Conservation (phyloP, 75 land plant species). For the Adiantum capillusveneris region DNA sequence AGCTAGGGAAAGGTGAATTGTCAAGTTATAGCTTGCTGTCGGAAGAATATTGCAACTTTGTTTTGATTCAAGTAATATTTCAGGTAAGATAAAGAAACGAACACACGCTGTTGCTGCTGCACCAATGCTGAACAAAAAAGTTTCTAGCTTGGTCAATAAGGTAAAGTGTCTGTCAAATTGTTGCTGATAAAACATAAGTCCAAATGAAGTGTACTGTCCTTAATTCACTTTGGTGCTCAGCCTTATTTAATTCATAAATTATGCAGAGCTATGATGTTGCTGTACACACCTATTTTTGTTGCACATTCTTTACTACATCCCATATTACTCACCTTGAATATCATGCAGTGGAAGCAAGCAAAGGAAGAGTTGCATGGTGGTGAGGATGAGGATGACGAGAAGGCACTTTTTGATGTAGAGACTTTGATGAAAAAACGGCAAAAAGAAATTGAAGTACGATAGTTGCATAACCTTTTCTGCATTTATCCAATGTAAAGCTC, state of each 20-base stretch:
- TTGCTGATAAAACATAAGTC: no score
- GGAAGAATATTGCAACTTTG: no score
- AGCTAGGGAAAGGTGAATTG: background rate
- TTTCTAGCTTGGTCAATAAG: constrained; percentile 83
- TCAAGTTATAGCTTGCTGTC: no score
- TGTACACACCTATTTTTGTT: background rate
- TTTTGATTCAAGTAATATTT: no score
- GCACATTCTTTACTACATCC: no score
- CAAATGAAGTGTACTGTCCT: no score
- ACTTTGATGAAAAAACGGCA: constrained; percentile 67
- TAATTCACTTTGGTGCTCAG: background rate
- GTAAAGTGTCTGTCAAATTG: constrained; percentile 20
- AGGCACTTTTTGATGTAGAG: constrained; percentile 53
- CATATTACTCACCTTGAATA: no score
- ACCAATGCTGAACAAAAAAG: constrained; percentile 73
- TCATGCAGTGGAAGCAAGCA: constrained; percentile 85
- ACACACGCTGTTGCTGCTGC: constrained; percentile 38
- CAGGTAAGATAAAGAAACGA: constrained; percentile 63
- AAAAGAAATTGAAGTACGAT: constrained; percentile 76
- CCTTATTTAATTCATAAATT: background rate
- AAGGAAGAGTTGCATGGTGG: constrained; percentile 75
- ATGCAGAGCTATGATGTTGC: background rate
- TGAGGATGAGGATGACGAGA: constrained; percentile 63
- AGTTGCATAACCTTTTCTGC: no score
- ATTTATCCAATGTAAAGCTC: no score